phyloP scores from a whole-genome alignment of 1,284 basidiomycete genomes.

The Puccinia horiana region DNA sequence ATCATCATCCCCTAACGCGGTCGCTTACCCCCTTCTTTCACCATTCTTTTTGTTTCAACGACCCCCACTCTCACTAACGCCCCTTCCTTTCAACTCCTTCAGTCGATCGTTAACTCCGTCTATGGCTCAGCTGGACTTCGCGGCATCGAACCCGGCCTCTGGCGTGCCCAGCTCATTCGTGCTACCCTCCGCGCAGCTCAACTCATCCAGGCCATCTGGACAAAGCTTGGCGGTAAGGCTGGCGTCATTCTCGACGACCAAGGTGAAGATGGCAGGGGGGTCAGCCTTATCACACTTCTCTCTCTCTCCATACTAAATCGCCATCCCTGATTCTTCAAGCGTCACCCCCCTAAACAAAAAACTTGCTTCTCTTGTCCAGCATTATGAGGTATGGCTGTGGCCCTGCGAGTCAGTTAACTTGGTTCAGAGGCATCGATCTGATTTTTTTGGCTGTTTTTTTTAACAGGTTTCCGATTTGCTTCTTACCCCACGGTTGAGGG shows the following conservation, averaged over 20 bases:
- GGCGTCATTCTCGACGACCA: slow-evolving; percentile 48
- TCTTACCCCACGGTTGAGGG: slow-evolving; percentile 6
- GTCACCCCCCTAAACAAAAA: slow-evolving; percentile 45
- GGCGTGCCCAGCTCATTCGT: slow-evolving; percentile 44
- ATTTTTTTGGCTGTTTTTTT: neutral
- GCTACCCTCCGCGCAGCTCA: slow-evolving; percentile 31
- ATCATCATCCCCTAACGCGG: too few relatives aligned
- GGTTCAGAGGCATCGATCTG: neutral
- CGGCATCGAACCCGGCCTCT: slow-evolving; percentile 41
- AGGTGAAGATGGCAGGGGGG: slow-evolving; percentile 32
- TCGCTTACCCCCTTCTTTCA: too few relatives aligned
- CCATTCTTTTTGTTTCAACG: too few relatives aligned
- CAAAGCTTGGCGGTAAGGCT: slow-evolving; percentile 30
- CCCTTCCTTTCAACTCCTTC: slow-evolving; percentile 46
- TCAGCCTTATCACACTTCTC: slow-evolving; percentile 1
- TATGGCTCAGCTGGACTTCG: slow-evolving; percentile 21
- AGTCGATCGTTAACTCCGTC: slow-evolving; percentile 31
- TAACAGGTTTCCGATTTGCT: slow-evolving; percentile 27
- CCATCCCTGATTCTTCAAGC: too few relatives aligned
- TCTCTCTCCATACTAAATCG: neutral
- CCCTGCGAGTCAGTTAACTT: neutral
- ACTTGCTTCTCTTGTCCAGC: slow-evolving; percentile 3
- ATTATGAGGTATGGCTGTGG: slow-evolving; percentile 28
- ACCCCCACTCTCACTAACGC: slow-evolving; percentile 46
- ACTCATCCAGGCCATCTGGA: slow-evolving; percentile 41